Evolutionary conservation across 148 eudicot genomes (phyloP), one percentile per base, ranked within the genome.

Genomic region (Oxyria digyna): DNA sequence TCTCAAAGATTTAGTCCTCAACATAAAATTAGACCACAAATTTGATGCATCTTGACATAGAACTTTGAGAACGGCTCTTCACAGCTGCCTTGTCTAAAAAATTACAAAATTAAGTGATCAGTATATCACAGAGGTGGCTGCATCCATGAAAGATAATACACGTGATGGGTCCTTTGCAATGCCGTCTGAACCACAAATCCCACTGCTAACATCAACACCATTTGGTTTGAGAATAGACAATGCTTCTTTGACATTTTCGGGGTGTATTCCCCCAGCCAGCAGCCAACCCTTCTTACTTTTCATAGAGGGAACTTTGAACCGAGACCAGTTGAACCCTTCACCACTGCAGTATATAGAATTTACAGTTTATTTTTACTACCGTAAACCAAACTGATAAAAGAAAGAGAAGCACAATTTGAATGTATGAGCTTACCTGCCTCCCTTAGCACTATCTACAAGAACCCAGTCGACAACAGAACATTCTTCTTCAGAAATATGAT

Each of bases 161-260:
- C 81, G 81, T 6, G 74, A 77, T 54, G 79, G 67, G 32, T 92
- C 97, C 74, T 92, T 92, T 23, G 57, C 81, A 70, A 92, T 70
- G 32, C 96, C 96, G 82, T 89, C 96, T 4, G 82, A 71, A 64
- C 69, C 85, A 70, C 97, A 92, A 72, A 92, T 87, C 48, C 97
- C 96, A 54, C 97, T 92, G 49, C 97, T 92, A 11, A 91, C 97
- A 79, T 91, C 97, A 59, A 92, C 70, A 64, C 97, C 97, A 18
- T 79, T 72, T 15, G 97, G 97, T 68, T 23, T 82, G 9, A 92
- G 91, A 46, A 81, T 83, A n/a, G 80, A 52, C 65, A 86, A 76
- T 23, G 96, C 96, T 71, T 89, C 79, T 43, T 70, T 52, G 10
- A 74, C 96, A 43, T 92, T 92, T 24, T 84, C 82, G 0, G 96